Base-by-base conservation (phyloP, 176 grass and related monocot species). In the Phyllostachys edulis region DNA sequence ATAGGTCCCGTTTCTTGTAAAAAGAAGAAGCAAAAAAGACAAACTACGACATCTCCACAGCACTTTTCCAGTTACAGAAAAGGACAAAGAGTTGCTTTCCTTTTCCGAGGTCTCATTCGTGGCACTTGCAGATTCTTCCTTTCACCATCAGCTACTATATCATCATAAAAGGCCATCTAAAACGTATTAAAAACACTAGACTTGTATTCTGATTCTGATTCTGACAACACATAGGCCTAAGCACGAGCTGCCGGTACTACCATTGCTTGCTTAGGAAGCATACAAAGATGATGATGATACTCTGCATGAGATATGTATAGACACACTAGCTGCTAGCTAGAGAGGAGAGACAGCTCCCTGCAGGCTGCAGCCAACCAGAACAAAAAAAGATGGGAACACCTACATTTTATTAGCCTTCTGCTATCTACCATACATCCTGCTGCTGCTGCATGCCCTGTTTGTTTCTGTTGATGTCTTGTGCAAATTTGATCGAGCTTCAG, bases 171-270 rank as follows among this genome's bases (percentile, higher is more conserved):
- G 4, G 38, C 0, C 20, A 9, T 65, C 0, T 59, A 75, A 74
- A 41, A 64, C 4, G 0, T 69, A 51, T 32, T 32, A 54, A 56
- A 82, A 81, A 21, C 27, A 73, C 49, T 66, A 60, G 75, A 67
- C 69, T 84, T 41, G 85, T 85, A 64, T 75, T 67, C 61, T 85
- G 81, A 72, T 76, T 81, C 86, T 76, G 79, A 76, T 84, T 84
- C 87, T 89, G 75, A 38, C 67, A 50, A 50, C 84, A 80, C 44
- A 51, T 41, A 73, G 39, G 55, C 67, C 57, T 82, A 57, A 81
- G 26, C 41, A 27, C 2, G 44, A 65, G 45, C 36, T 34, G 44
- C 54, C 10, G 44, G 56, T 86, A 54, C 11, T 49, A 49, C n/a
- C n/a, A n/a, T n/a, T n/a, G n/a, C n/a, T 67, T 67, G 78, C 49